Conservation (phyloP, 257 asterid genomes). For the Cordia subcordata region DNA sequence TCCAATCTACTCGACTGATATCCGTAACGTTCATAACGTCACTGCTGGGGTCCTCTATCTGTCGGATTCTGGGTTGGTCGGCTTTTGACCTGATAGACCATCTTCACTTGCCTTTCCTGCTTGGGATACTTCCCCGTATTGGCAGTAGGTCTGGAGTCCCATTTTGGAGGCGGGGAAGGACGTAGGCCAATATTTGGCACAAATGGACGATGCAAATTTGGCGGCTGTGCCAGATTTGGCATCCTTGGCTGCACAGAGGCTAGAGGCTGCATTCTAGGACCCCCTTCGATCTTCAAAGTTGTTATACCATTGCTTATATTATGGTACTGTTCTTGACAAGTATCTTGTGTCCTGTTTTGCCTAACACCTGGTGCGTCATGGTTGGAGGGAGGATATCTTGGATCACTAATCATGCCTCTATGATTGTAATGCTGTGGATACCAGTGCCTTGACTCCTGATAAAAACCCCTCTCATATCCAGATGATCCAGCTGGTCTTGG, state of each 20-base stretch:
- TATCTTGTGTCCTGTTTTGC: conserved; percentile 35
- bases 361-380: conserved; percentile 32
- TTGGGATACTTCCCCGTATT: conserved; percentile 18
- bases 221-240: conserved; percentile 29
- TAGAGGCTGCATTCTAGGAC: conserved; percentile 23
- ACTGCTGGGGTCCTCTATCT: conserved; percentile 19
- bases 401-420: conserved; percentile 33
- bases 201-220: conserved; percentile 15
- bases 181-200: conserved; percentile 32
- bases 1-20: background rate
- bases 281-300: conserved; percentile 42
- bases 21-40: conserved; percentile 9
- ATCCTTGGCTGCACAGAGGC: conserved; percentile 29
- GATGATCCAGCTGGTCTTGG: conserved; percentile 41
- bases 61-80: conserved; percentile 18
- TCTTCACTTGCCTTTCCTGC: conserved; percentile 31
- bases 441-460: conserved; percentile 1
- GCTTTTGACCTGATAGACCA: conserved; percentile 52
- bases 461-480: conserved; percentile 31
- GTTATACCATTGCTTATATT: conserved; percentile 52
- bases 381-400: conserved; percentile 26
- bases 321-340: conserved; percentile 41
- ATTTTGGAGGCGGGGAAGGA: conserved; percentile 76
- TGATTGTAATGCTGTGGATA: conserved; percentile 22
- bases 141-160: conserved; percentile 44